phyloP scores from a whole-genome alignment of 176 grass and related monocot genomes.

The Ensete glaucum region DNA sequence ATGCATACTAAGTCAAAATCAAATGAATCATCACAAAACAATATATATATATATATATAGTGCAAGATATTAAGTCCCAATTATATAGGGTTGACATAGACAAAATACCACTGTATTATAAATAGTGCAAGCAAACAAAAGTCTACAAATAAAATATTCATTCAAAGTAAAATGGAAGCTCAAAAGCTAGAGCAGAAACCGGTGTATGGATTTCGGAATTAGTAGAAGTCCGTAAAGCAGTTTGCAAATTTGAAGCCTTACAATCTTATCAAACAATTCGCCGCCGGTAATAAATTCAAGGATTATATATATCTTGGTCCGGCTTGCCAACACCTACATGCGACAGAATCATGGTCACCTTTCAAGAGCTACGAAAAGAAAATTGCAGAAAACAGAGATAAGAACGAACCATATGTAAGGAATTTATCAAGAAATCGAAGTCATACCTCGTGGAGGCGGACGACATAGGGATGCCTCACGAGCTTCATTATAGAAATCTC shows the following conservation, averaged over 20 bases:
- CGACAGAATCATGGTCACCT: slow-evolving; percentile 6
- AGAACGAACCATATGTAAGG: not conserved
- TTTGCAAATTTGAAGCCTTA: slow-evolving; percentile 28
- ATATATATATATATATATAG: too few relatives aligned
- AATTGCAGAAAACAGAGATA: slow-evolving; percentile 2
- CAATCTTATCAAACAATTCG: slow-evolving; percentile 98
- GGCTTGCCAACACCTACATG: slow-evolving; percentile 86
- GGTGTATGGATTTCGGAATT: not conserved
- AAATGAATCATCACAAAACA: not conserved
- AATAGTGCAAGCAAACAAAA: too few relatives aligned
- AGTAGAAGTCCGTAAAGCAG: slow-evolving; percentile 20
- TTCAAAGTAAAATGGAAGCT: too few relatives aligned
- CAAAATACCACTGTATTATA: too few relatives aligned
- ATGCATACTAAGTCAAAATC: not conserved
- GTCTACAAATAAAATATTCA: too few relatives aligned
- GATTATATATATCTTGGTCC: slow-evolving; percentile 98
- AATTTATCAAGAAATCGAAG: not conserved
- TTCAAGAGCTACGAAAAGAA: not conserved
- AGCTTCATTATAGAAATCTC: slow-evolving; percentile 99
- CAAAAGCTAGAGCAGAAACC: too few relatives aligned
- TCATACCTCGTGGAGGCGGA: slow-evolving; percentile 69
- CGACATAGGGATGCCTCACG: slow-evolving; percentile 93
- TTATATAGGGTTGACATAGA: too few relatives aligned
- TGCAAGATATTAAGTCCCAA: too few relatives aligned
- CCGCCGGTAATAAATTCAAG: slow-evolving; percentile 94